Evolutionary conservation across 2,329 filamentous ascomycete genomes (phyloP), one percentile per base, ranked within the genome.

Genomic region (Thelonectria discophora): DNA sequence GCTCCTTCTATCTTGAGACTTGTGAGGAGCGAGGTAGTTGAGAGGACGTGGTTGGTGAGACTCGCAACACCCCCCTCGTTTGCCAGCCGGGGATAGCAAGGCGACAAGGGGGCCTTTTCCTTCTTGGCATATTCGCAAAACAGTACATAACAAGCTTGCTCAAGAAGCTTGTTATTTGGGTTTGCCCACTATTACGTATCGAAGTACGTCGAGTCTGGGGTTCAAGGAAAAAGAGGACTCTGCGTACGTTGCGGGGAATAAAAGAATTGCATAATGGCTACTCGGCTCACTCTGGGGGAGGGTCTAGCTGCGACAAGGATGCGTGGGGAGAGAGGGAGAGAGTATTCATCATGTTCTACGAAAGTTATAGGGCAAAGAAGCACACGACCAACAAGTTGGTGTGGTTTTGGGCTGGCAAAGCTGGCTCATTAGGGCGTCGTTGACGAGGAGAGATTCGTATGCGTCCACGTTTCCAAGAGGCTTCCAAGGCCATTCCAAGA

Each of bases 241-340:
- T 13, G 21, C 17, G n/a, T n/a, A n/a, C n/a, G 46, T 24, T 69
- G 62, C 37, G 66, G 66, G 62, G 62, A 49, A 60, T 40, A 55
- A 46, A 63, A 60, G 47, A 59, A 39, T 61, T 62, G 13, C 58
- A 30, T 53, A 27, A 51, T 27, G 21, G 20, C 46, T n/a, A 56
- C 64, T 69, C 68, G 61, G 61, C 61, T 55, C 50, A 63, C 1
- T 68, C 66, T 59, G 66, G 66, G 66, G 66, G 59, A 69, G 66
- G 66, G 54, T 55, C 55, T n/a, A 46, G 39, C 13, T 3, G 10
- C 6, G 11, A 15, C 34, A 37, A 37, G 34, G 34, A 37, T 37
- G 15, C 34, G 34, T 13, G 34, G 11, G 11, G 15, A 37, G 34
- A 13, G 11, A 13, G 10, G 10, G 34, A 37, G 15, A 13, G 34